Percentiles rank a stretch among this genome's conserved stretches.
These are phyloP conservation scores for Colletotrichum incanum DNA, from an alignment of 2,329 filamentous ascomycete genomes.

Conservation along the genomic window DNA sequence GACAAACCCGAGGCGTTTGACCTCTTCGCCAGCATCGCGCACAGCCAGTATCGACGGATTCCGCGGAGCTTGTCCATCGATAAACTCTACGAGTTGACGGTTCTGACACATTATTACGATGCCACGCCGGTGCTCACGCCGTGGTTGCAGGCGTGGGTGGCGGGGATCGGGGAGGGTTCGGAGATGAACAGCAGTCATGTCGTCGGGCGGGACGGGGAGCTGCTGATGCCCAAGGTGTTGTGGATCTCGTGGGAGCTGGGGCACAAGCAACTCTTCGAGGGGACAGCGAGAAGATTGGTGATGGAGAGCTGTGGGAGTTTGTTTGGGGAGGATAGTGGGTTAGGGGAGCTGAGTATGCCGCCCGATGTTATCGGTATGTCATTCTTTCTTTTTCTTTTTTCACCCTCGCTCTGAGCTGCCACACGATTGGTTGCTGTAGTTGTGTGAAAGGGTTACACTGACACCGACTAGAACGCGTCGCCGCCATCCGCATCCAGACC, in stretches of 20 bases:
- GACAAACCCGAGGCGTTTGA: constrained; percentile 50
- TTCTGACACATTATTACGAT: constrained; percentile 53
- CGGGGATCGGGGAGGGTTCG: constrained; percentile 36
- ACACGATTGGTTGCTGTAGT: too few species aligned
- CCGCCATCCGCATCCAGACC: constrained; percentile 45
- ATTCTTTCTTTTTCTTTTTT: not conserved
- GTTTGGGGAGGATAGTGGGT: constrained; percentile 24
- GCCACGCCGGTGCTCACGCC: constrained; percentile 47
- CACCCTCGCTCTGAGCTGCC: not conserved
- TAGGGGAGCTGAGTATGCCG: constrained; percentile 40
- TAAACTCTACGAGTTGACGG: constrained; percentile 49
- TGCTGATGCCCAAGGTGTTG: constrained; percentile 46
- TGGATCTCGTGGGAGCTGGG: constrained; percentile 55
- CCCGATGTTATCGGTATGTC: constrained; percentile 46
- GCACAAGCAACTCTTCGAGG: constrained; percentile 45
- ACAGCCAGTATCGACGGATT: constrained; percentile 49
- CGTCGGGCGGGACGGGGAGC: constrained; percentile 9
- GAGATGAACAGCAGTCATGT: constrained; percentile 31
- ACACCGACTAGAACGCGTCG: constrained; percentile 40
- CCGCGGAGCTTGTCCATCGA: constrained; percentile 45
- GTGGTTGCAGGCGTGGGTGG: constrained; percentile 48
- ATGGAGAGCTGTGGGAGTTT: constrained; percentile 43
- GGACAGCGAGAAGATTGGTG: constrained; percentile 46
- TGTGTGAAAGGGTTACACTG: not conserved
- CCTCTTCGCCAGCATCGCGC: constrained; percentile 52